Conservation (phyloP, 2,329 filamentous ascomycete genomes). For the Chrysoporthe deuterocubensis region DNA sequence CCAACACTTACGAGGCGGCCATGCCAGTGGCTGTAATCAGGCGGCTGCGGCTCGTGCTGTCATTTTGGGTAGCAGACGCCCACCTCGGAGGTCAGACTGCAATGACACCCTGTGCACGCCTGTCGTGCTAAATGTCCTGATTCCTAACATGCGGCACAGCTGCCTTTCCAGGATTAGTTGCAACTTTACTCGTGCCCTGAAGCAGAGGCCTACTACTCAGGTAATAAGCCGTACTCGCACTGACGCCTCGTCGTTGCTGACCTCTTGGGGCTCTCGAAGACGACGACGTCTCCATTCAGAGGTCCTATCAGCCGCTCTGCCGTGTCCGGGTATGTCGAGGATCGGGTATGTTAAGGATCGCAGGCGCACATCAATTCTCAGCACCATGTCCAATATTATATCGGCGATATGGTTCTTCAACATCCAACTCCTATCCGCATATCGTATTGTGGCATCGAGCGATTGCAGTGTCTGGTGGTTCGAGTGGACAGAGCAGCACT, state of each 20-base stretch:
- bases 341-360: neutral
- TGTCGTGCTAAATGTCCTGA: constrained; percentile 1
- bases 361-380: neutral
- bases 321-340: neutral
- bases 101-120: constrained; percentile 19
- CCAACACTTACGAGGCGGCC: constrained; percentile 6
- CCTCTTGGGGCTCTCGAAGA: neutral
- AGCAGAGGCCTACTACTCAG: neutral
- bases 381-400: neutral
- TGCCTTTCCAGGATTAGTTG: constrained; percentile 16
- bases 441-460: no score
- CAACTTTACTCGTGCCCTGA: neutral
- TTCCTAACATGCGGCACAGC: constrained; percentile 10
- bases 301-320: neutral
- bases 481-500: no score
- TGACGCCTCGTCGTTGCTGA: neutral
- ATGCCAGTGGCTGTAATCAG: constrained; percentile 13
- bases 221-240: neutral
- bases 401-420: no score
- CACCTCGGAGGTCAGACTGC: constrained; percentile 19
- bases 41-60: constrained; percentile 19
- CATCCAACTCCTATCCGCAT: no score
- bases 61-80: constrained; percentile 16
- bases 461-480: no score
- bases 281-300: neutral